phyloP scores from a whole-genome alignment of 495 filamentous ascomycete species.

The Hypoxylon rickii region DNA sequence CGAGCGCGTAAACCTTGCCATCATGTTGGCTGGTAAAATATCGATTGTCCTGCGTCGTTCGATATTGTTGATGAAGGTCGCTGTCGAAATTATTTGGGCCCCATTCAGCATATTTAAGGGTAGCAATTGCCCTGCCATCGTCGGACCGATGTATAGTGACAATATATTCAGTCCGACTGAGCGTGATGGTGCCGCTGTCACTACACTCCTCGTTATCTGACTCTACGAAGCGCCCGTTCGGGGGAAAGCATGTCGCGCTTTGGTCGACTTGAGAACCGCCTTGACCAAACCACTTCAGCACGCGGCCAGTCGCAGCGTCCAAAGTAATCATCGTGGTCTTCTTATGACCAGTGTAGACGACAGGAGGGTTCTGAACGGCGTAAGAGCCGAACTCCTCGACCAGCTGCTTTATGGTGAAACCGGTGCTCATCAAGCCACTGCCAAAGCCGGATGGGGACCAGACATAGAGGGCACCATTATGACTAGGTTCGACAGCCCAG shows the following conservation, averaged over 20 bases:
- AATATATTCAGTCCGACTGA: constrained; percentile 86
- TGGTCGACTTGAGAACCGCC: constrained; percentile 50
- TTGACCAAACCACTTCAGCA: constrained; percentile 60
- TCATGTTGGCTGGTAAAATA: constrained; percentile 89
- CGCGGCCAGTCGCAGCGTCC: constrained; percentile 79
- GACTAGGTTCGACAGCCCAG: constrained; percentile 96
- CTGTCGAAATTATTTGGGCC: constrained; percentile 87
- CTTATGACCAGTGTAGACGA: constrained; percentile 90
- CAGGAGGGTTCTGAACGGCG: constrained; percentile 66
- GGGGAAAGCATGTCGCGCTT: constrained; percentile 59
- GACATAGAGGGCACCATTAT: constrained; percentile 86
- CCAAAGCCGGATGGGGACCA: constrained; percentile 73
- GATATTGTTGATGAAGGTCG: constrained; percentile 84
- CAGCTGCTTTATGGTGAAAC: constrained; percentile 81
- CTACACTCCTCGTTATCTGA: constrained; percentile 72
- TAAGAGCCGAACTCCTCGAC: constrained; percentile 77
- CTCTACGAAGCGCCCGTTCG: constrained; percentile 61
- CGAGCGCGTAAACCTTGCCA: constrained; percentile 74
- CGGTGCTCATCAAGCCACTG: constrained; percentile 76
- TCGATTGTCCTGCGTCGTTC: constrained; percentile 76
- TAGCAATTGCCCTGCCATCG: constrained; percentile 80
- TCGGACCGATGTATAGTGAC: constrained; percentile 78
- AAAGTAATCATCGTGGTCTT: constrained; percentile 86
- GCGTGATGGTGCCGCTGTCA: constrained; percentile 69
- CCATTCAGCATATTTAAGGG: constrained; percentile 94